A percentile compares a stretch with the other conserved stretches of the same genome.
These are phyloP conservation scores for Cruciata laevipes DNA, from an alignment of 257 asterid species.

Conservation along the genomic window DNA sequence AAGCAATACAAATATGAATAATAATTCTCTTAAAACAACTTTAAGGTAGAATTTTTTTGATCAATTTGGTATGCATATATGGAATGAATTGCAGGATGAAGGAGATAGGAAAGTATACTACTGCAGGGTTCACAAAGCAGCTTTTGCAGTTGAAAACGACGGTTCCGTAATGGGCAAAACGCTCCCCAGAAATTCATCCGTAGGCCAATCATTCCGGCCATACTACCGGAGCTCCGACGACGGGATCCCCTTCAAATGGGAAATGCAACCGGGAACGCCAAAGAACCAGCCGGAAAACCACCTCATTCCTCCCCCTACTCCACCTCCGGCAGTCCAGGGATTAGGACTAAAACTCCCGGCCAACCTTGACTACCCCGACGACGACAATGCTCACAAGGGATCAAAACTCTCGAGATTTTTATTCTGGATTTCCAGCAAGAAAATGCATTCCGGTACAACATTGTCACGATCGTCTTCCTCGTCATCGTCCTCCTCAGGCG, in stretches of 20 bases:
- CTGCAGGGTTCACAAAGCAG: slow-evolving; percentile 43
- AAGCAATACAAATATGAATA: too few relatives aligned
- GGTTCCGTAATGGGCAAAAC: slow-evolving; percentile 30
- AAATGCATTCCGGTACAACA: slow-evolving; percentile 1
- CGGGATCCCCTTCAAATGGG: slow-evolving; percentile 39
- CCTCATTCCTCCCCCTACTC: slow-evolving; percentile 31
- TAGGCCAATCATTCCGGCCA: slow-evolving; percentile 29
- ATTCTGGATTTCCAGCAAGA: slow-evolving; percentile 15
- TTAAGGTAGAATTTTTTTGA: too few relatives aligned
- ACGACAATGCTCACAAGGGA: background rate
- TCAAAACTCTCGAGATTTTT: slow-evolving; percentile 11
- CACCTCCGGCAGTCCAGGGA: slow-evolving; percentile 32
- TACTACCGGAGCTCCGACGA: slow-evolving; percentile 20
- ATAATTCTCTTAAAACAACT: too few relatives aligned
- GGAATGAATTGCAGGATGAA: slow-evolving; percentile 33
- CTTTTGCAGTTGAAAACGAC: slow-evolving; percentile 36
- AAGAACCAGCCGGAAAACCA: slow-evolving; percentile 17
- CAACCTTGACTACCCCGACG: background rate
- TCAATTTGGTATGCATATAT: background rate
- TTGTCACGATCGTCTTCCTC: slow-evolving; percentile 12
- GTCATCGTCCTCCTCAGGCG: slow-evolving; percentile 1
- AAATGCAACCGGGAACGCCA: slow-evolving; percentile 35
- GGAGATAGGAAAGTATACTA: slow-evolving; percentile 34
- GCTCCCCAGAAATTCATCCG: slow-evolving; percentile 34
- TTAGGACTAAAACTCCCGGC: slow-evolving; percentile 9